Evolutionary conservation across 257 asterid genomes (phyloP), one percentile per base, ranked within the genome.

Genomic region (Salvia hispanica): DNA sequence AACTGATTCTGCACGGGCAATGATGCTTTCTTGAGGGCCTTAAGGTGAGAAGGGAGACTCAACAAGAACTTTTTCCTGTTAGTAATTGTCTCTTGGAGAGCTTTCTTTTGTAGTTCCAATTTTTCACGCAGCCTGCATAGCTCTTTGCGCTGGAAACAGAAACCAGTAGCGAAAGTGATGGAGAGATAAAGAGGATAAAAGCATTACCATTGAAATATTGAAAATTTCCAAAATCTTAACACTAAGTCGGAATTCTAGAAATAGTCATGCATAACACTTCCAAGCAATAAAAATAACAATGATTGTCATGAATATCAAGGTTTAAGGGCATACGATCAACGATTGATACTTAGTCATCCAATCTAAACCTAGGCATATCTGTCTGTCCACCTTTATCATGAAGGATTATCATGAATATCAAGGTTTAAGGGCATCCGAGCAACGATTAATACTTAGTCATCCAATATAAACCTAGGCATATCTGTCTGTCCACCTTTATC

Each of bases 21-120:
- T 60, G 97, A 91, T 76, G 97, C 99, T 77, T 91, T 94, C 74
- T 91, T 94, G 56, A 94, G 91, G 66, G 97, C 88, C 76, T 94
- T 94, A 71, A 94, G 97, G 74, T 94, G 97, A 64, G 97, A 88
- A 36, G 99, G 99, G 74, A 94, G 95, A 82, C 96, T 91, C 58
- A 92, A 79, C 75, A 88, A 84, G 80, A 94, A 88, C 81, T 79
- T 88, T 79, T 88, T 91, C 83, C 96, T 80, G 84, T 84, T 88
- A 57, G 90, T 73, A 55, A 94, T 94, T 68, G 87, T 87, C 77
- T 87, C 96, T 74, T 84, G 95, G 55, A 91, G 90, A 75, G 86
- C 82, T 81, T 91, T 91, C 88, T 88, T 93, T 63, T 88, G 86
- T 47, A 82, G 79, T 78, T 88, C 97, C 78, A 93, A 71, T 73